Evolutionary conservation across 371 early-diverging fungal species (phyloP), one percentile per base, ranked within the genome.

Genomic region (Coemansia sp.): DNA sequence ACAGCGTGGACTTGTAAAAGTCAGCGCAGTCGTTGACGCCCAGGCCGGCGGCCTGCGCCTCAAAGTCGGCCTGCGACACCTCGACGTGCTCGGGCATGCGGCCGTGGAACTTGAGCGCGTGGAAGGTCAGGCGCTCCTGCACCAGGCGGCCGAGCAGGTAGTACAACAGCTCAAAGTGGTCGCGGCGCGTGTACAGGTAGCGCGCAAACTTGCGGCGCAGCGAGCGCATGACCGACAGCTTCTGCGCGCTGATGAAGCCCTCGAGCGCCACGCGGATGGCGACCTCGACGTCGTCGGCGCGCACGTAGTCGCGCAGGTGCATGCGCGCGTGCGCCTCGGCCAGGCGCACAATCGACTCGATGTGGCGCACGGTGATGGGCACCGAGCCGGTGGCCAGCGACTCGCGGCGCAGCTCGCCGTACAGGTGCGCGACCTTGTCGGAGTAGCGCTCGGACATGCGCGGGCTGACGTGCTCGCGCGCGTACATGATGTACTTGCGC

Each of bases 401-500:
- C 12, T 45, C 38, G 8, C 68, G 94, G 43, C 99, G 83, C 61
- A 99, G 82, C 55, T 90, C 88, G 50, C 91, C 82, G 80, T 99
- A 99, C 68, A 93, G 90, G 61, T 90, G 84, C 26, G 92, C 88
- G 40, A 99, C 81, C 61, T 86, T 82, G 5, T 83, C 81, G 38
- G 87, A 90, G 34, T 98, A 98, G 53, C 98, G 83, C 62, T 93
- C 86, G 26, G 89, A 85, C 47, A 99, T 83, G 59, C 86, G 86
- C 33, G 99, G 99, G 33, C 83, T 82, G 9, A 95, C 83, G 68
- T 90, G 86, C 62, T 94, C 94, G 55, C 91, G 86, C 26, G 99
- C 97, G 78, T 94, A 99, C 87, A 96, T 89, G 72, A 99, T 93
- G 71, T 99, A 99, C 81, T 99, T 99, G 66, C 89, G 86, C 62